Base-by-base conservation (phyloP, 805 yeast species). In the Starmerella riodocensis region DNA sequence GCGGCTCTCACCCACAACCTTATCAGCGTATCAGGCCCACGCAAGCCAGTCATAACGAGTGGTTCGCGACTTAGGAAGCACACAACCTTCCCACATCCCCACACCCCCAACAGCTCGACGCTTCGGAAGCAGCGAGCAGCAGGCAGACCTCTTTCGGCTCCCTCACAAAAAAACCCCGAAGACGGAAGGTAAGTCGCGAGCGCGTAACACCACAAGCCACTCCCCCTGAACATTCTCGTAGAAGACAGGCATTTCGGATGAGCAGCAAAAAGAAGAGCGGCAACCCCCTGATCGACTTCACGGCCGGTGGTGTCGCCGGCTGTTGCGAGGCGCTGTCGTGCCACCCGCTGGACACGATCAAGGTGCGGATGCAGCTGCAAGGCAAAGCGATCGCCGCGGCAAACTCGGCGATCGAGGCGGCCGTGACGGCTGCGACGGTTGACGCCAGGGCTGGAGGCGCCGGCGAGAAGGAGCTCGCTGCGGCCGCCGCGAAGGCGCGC, bases 271-370 rank as follows among this genome's bases (percentile, higher is more conserved):
- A 47, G 41, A 50, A 50, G 43, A 48, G 51, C 31, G 55, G 53
- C 32, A 48, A 48, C 41, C 51, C 53, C 31, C 25, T 51, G 19
- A 42, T 59, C 24, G 62, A 59, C 45, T 51, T 59, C 45, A 67
- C 83, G 35, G 91, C 96, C 25, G 98, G 98, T 53, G 98, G 98
- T 54, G 76, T 88, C 6, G 98, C 98, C 12, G 98, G 98, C 43
- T 67, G 88, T 45, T 83, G 86, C 57, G 98, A 88, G 67, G 98
- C 97, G n/a, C 69, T 91, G 47, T 76, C 88, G 60, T 88, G 98
- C 60, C 98, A 88, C 61, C 97, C 97, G n/a, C 71, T 88, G 53
- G 98, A 88, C 59, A 88, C 98, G 29, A 82, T 88, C 59, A 88
- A 88, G 63, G 98, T 88, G 46, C 75, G 97, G 57, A 88, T 88